A percentile compares a stretch with the other conserved stretches of the same genome.
Evolutionary conservation across 305 asterid genomes (phyloP).

Genomic region (Vinca major): DNA sequence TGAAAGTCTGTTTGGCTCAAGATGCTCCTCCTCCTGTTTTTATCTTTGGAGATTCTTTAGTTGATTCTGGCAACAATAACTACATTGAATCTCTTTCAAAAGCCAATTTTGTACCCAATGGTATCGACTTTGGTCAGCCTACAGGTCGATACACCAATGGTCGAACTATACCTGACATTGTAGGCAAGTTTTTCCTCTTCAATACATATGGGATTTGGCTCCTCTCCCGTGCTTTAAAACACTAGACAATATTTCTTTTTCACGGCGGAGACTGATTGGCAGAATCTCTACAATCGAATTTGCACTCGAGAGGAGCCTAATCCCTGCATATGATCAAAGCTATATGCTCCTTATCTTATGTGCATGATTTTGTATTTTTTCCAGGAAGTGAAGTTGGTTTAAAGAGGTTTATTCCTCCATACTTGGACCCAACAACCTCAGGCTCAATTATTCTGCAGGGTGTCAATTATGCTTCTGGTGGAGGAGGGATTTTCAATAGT

Average conservation of each 20-base stretch:
- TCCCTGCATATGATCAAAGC: neutral
- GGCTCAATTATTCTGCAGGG: conserved; percentile 45
- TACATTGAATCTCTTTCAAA: conserved; percentile 54
- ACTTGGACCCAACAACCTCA: conserved; percentile 47
- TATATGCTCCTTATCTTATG: neutral
- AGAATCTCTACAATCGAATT: no score
- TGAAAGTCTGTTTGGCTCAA: conserved; percentile 22
- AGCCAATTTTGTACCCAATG: conserved; percentile 62
- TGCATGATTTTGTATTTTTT: conserved; percentile 8
- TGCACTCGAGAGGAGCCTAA: no score
- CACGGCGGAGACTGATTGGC: no score
- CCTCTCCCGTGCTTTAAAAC: no score
- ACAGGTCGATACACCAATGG: conserved; percentile 72
- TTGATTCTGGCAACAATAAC: conserved; percentile 73
- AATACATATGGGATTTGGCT: no score
- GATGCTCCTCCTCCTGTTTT: conserved; percentile 38
- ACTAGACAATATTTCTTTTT: no score
- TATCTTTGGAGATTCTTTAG: conserved; percentile 76
- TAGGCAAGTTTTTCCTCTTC: conserved; percentile 37
- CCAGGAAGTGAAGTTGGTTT: conserved; percentile 53
- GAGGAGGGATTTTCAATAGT: conserved; percentile 56
- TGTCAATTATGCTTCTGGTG: conserved; percentile 73
- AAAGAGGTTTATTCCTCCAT: conserved; percentile 47
- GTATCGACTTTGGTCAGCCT: conserved; percentile 65
- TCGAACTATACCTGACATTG: conserved; percentile 61